phyloP scores from a whole-genome alignment of 768 basidiomycete genomes.

The Rhodotorula graminis region DNA sequence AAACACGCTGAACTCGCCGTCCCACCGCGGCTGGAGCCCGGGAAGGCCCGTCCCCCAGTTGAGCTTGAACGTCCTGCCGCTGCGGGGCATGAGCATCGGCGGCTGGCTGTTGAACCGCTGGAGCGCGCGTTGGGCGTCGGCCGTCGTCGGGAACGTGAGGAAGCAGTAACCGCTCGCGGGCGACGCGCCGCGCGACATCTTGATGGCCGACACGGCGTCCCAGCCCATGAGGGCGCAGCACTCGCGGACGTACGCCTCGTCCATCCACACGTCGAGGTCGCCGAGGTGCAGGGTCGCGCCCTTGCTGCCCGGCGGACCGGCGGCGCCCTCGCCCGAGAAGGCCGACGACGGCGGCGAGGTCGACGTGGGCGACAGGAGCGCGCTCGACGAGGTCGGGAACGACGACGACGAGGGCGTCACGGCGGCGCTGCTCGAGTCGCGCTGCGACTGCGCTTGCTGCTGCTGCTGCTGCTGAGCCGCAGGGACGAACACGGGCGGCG shows the following conservation, averaged over 20 bases:
- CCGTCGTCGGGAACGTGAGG: slow-evolving; percentile 71
- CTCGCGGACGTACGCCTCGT: slow-evolving; percentile 87
- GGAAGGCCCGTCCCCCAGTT: slow-evolving; percentile 45
- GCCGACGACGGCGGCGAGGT: background rate
- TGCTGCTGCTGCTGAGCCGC: no score
- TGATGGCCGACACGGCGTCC: slow-evolving; percentile 57
- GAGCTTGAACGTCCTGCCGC: slow-evolving; percentile 66
- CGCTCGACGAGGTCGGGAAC: background rate
- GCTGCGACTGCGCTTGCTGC: background rate
- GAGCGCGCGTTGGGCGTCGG: slow-evolving; percentile 66
- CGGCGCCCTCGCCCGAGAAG: background rate
- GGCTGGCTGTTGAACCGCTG: slow-evolving; percentile 57
- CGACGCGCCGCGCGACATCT: slow-evolving; percentile 62
- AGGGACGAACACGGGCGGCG: background rate
- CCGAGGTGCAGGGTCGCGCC: slow-evolving; percentile 53
- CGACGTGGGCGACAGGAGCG: slow-evolving; percentile 14
- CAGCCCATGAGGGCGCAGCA: slow-evolving; percentile 81
- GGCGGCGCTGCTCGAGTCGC: background rate
- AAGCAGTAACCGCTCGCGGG: slow-evolving; percentile 79
- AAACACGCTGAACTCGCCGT: slow-evolving; percentile 79
- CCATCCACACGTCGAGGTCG: slow-evolving; percentile 93
- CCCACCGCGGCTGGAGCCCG: slow-evolving; percentile 42
- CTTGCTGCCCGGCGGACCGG: slow-evolving; percentile 10
- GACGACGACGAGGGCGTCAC: background rate
- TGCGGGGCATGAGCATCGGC: slow-evolving; percentile 72